Base-by-base conservation (phyloP, 179 eudicot species). In the Beta lomatogona region DNA sequence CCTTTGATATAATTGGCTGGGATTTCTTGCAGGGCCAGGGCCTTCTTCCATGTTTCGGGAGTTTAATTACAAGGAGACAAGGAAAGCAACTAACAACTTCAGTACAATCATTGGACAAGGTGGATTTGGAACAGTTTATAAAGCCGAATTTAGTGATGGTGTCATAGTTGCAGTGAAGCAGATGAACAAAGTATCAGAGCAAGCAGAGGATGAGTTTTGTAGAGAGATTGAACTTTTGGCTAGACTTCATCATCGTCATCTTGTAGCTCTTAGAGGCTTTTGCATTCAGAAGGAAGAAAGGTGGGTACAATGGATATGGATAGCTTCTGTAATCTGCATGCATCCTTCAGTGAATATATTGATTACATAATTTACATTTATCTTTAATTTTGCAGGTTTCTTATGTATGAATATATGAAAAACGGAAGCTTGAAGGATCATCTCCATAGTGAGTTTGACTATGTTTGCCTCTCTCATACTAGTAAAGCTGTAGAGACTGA, bases 391-490 rank as follows among this genome's bases (percentile, higher is more conserved):
- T 79, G 81, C 92, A 96, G 99, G 93, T 94, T 93, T 87, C 94
- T 96, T 46, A 82, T 94, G 80, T 96, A 96, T 73, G 99, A 96
- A 83, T 93, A 86, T 81, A 94, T 96, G 98, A 88, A 85, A 79
- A 94, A 92, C 82, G 98, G 99, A 89, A 96, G 97, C 91, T 90
- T 96, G 87, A 94, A 92, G 83, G 97, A 94, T 87, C 94, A 93
- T 85, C 96, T 96, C 84, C 97, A 91, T 76, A 76, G 99, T 96
- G 91, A 83, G 98, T 83, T 71, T 59, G 69, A 74, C 67, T 60
- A 2, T 76, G 3, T 72, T 54, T 6, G 61, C 50, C 53, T 77
- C 61, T 59, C 18, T 74, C 46, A 41, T 19, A 52, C 59, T 55
- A 44, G 14, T 21, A 73, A 44, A 52, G 69, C 73, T 45, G 71